A percentile compares a stretch with the other conserved stretches of the same genome.
Evolutionary conservation across 108 stramenopile species (phyloP).

Genomic region (Fragilaria crotonensis): DNA sequence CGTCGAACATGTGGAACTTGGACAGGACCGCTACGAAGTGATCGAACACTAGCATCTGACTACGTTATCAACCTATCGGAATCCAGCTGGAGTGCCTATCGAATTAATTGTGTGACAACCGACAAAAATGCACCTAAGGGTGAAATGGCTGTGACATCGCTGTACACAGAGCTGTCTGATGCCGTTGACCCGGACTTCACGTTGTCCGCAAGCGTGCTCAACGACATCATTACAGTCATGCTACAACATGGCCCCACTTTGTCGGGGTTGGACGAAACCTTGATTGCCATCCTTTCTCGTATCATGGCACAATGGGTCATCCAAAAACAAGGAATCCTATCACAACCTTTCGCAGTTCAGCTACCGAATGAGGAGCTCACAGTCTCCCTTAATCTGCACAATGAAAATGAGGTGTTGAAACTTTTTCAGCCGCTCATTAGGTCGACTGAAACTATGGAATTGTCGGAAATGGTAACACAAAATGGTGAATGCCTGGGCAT

Average conservation of each 20-base stretch:
- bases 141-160: not conserved
- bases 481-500: constrained; percentile 10
- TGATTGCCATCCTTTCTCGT: not conserved
- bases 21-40: too few relatives aligned
- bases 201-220: not conserved
- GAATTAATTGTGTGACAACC: too few relatives aligned
- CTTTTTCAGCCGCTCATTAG: not conserved
- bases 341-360: not conserved
- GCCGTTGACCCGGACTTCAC: not conserved
- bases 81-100: not conserved
- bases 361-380: not conserved
- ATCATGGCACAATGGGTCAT: not conserved
- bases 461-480: not conserved
- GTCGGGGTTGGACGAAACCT: not conserved
- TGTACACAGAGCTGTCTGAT: not conserved
- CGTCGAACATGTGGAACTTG: too few relatives aligned
- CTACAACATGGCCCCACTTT: not conserved
- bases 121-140: too few relatives aligned
- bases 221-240: not conserved
- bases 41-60: not conserved
- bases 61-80: not conserved
- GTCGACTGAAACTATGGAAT: not conserved
- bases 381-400: not conserved
- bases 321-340: not conserved
- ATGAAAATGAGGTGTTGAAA: not conserved